These are phyloP conservation scores for Fusarium veterinarium DNA, from an alignment of 2,329 filamentous ascomycete genomes.

Conservation along the genomic window DNA sequence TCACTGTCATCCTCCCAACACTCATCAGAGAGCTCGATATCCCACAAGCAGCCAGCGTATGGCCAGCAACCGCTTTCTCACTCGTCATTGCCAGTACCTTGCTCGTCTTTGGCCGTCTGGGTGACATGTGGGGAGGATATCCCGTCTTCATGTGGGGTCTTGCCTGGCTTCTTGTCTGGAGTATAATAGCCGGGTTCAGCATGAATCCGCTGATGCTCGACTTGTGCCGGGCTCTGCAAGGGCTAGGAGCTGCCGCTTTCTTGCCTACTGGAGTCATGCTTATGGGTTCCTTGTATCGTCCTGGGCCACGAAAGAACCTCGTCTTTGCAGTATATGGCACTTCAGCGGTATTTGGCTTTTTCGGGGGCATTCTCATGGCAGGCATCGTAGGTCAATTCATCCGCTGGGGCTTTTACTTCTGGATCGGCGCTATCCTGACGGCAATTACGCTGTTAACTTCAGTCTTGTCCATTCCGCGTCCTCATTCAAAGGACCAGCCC, in stretches of 20 bases:
- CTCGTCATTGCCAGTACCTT: background rate
- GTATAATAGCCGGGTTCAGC: background rate
- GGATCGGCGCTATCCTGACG: background rate
- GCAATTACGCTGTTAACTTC: background rate
- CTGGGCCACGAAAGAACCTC: background rate
- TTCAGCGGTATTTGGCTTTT: background rate
- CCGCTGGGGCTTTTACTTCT: background rate
- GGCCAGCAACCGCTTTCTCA: background rate
- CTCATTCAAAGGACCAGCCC: background rate
- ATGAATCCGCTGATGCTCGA: background rate
- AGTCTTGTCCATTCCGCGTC: fast-evolving
- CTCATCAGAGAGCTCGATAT: background rate
- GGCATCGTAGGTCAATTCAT: background rate
- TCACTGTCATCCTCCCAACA: background rate
- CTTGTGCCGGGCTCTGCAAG: background rate
- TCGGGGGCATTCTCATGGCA: background rate
- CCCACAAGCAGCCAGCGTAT: background rate
- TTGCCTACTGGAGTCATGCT: background rate
- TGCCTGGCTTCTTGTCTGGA: background rate
- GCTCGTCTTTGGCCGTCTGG: background rate
- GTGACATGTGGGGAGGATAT: background rate
- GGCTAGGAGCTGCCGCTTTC: background rate
- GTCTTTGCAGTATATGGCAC: background rate
- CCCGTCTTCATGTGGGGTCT: background rate
- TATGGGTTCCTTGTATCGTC: background rate